Evolutionary conservation across 1,139 yeast species (phyloP).

Genomic region (Meyerozyma athensensis): DNA sequence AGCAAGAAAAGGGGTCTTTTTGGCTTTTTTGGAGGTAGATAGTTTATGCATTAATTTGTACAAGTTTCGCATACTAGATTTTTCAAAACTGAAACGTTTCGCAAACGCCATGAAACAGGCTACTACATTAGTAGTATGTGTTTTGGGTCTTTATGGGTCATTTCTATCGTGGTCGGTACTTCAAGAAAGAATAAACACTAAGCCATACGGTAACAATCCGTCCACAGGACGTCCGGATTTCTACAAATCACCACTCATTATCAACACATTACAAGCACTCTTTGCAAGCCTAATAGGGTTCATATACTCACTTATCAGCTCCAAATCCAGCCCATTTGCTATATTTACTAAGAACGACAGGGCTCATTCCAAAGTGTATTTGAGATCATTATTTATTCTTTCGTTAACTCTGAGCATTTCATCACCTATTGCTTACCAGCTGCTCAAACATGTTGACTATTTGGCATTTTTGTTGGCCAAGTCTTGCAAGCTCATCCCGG

Average conservation of each 20-base stretch:
- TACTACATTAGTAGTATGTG: slow-evolving; percentile 45
- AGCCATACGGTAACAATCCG: slow-evolving; percentile 54
- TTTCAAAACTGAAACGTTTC: too few species aligned
- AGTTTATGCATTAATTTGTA: too few species aligned
- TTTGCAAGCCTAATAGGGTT: slow-evolving; percentile 70
- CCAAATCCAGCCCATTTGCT: slow-evolving; percentile 24
- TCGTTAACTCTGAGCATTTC: slow-evolving; percentile 78
- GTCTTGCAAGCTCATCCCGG: slow-evolving; percentile 91
- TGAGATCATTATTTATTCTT: slow-evolving; percentile 50
- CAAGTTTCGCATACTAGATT: too few species aligned
- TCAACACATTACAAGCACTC: slow-evolving; percentile 68
- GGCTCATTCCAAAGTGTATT: slow-evolving; percentile 16
- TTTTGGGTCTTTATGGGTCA: slow-evolving; percentile 74
- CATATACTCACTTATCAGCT: slow-evolving; percentile 44
- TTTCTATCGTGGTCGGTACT: slow-evolving; percentile 88
- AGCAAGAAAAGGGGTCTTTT: slow-evolving; percentile 43
- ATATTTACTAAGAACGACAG: slow-evolving; percentile 24
- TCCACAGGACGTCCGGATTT: slow-evolving; percentile 36
- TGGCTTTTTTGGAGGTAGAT: slow-evolving; percentile 36
- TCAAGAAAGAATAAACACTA: slow-evolving; percentile 83
- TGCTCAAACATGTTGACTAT: slow-evolving; percentile 80
- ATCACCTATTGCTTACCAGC: slow-evolving; percentile 72
- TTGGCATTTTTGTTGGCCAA: slow-evolving; percentile 82
- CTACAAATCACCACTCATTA: slow-evolving; percentile 72
- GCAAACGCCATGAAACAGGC: neutral